A percentile compares a stretch with the other conserved stretches of the same genome.
These are phyloP conservation scores for Sporothrix sp. DNA, from an alignment of 2,329 filamentous ascomycete species.

Conservation along the genomic window DNA sequence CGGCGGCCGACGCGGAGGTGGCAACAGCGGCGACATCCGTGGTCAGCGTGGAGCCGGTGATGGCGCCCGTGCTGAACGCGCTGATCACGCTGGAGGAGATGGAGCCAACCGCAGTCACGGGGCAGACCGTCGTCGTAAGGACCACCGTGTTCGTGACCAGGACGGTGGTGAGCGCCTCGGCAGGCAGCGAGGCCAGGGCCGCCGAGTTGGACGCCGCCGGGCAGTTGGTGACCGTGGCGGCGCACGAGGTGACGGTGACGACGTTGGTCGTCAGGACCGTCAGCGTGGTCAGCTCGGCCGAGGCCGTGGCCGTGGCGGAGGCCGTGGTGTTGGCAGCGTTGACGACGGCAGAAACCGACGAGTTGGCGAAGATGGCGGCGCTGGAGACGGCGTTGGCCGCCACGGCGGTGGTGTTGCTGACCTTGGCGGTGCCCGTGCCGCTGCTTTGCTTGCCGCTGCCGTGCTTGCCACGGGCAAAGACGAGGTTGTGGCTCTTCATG, in stretches of 20 bases:
- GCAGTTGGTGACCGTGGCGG: slow-evolving; percentile 21
- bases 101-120: slow-evolving; percentile 30
- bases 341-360: background rate
- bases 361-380: slow-evolving; percentile 3
- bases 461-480: slow-evolving; percentile 21
- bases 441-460: background rate
- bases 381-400: background rate
- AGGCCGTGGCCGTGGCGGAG: background rate
- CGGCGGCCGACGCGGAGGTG: slow-evolving; percentile 24
- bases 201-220: slow-evolving; percentile 25
- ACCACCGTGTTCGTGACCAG: slow-evolving; percentile 31
- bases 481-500: slow-evolving; percentile 27
- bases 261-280: slow-evolving; percentile 33
- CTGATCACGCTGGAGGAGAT: slow-evolving; percentile 30
- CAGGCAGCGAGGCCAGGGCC: slow-evolving; percentile 28
- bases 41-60: slow-evolving; percentile 31
- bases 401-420: slow-evolving; percentile 1
- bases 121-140: slow-evolving; percentile 33
- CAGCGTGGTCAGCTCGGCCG: slow-evolving; percentile 26
- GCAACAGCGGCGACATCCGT: slow-evolving; percentile 24
- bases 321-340: slow-evolving; percentile 1
- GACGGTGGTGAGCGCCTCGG: slow-evolving; percentile 23
- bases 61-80: slow-evolving; percentile 24
- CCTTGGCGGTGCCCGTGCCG: background rate
- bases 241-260: slow-evolving; percentile 26